Evolutionary conservation across 2,329 filamentous ascomycete species (phyloP), one percentile per base, ranked within the genome.

Genomic region (Phaeosphaeria sp.): DNA sequence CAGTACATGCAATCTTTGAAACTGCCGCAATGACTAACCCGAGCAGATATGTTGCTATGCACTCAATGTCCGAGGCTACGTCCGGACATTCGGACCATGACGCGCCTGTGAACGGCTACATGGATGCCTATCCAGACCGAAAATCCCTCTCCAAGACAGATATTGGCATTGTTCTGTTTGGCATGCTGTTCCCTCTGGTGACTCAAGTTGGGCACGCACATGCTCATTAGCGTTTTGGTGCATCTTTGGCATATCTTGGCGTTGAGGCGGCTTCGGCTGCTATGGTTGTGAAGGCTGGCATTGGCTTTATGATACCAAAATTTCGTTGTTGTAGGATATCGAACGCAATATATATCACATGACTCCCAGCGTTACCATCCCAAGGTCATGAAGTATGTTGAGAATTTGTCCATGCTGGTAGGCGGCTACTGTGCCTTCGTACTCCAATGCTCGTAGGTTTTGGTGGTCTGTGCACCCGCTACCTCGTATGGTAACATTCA

Each of bases 21-120:
- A n/a, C n/a, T n/a, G n/a, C n/a, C n/a, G n/a, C 43, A 36, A 18
- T 47, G 30, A 56, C 68, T 74, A 61, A 77, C 53, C 49, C 6
- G 11, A 21, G 6, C 62, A 96, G 92, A 68, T 97, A 98, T 72
- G 95, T 99, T 44, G 95, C 95, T 1, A 97, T 98, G 93, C 95
- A 99, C 74, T 93, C 93, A 0, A 97, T 98, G 92, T 91, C 96
- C 74, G 93, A 97, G 71, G 86, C 89, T 21, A 80, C 82, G 13
- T 61, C 69, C 8, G 55, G 57, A 17, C 65, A 64, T 20, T 67
- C 73, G 7, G 65, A 75, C 50, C 69, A 72, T 30, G 72, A 76
- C 42, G 69, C 65, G 51, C 77, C 78, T 8, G 74, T 79, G 1
- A 79, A 84, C 27, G 77, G 80, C 51, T 83, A 88, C 61, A 81